A percentile compares a stretch with the other conserved stretches of the same genome.
Evolutionary conservation across 495 filamentous ascomycete genomes (phyloP).

Genomic region (Aspergillus ellipticus): DNA sequence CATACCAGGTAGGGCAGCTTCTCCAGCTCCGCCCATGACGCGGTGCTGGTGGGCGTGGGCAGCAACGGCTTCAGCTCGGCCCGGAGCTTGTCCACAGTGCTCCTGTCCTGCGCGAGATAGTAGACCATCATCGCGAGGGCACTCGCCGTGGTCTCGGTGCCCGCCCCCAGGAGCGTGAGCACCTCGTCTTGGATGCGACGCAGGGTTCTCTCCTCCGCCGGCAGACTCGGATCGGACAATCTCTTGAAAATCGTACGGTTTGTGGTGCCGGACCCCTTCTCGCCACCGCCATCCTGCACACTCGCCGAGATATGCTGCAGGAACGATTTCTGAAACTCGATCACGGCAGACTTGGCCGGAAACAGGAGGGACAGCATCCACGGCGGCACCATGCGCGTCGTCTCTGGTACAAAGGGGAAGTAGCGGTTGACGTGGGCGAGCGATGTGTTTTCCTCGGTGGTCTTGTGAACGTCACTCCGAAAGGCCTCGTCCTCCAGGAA

Average conservation of each 20-base stretch:
- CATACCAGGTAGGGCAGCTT: constrained; percentile 47
- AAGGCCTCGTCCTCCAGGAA: constrained; percentile 23
- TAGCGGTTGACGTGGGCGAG: constrained; percentile 25
- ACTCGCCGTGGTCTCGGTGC: constrained; percentile 39
- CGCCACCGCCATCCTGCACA: no score
- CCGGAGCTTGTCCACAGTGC: constrained; percentile 18
- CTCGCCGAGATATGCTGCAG: background rate
- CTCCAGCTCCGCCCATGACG: constrained; percentile 43
- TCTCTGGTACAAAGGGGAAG: constrained; percentile 22
- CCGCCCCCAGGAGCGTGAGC: constrained; percentile 35
- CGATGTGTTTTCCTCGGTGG: constrained; percentile 14
- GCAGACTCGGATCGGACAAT: constrained; percentile 20
- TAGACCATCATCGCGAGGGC: constrained; percentile 22
- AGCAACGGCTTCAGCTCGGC: constrained; percentile 30
- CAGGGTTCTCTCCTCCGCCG: constrained; percentile 20
- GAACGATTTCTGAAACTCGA: constrained; percentile 15
- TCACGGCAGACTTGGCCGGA: constrained; percentile 21
- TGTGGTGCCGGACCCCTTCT: background rate
- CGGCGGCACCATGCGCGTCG: constrained; percentile 16
- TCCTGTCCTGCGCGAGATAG: constrained; percentile 12
- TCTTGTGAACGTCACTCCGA: constrained; percentile 19
- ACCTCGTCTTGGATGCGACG: constrained; percentile 37
- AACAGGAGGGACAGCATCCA: constrained; percentile 17
- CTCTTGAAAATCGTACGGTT: constrained; percentile 18
- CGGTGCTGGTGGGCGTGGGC: constrained; percentile 20